Percentiles rank a stretch among this genome's conserved stretches.
Conservation (phyloP, 2,329 filamentous ascomycete genomes). For the Tympanopsis confertula region DNA sequence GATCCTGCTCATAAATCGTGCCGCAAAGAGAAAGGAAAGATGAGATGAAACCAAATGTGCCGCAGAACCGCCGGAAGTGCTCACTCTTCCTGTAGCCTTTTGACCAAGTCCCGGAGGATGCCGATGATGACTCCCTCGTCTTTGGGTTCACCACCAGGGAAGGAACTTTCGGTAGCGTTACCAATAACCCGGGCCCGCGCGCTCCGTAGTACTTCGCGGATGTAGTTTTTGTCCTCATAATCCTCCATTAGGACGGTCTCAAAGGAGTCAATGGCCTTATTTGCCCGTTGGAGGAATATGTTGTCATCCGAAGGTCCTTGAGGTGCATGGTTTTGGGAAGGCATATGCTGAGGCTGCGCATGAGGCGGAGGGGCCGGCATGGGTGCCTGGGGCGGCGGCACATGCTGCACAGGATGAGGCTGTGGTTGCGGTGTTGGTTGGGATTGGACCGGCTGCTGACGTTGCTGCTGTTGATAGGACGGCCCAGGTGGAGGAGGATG, state of each 20-base stretch:
- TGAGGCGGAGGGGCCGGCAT: too few species aligned
- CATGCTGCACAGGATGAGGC: not conserved
- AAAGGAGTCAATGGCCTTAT: conserved; percentile 29
- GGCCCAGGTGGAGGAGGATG: not conserved
- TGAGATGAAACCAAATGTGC: too few species aligned
- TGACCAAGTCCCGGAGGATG: conserved; percentile 23
- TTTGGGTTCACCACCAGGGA: conserved; percentile 26
- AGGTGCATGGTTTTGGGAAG: not conserved
- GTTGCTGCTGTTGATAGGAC: not conserved
- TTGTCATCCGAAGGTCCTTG: not conserved
- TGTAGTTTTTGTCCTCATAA: conserved; percentile 29
- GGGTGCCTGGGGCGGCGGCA: too few species aligned
- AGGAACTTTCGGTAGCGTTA: conserved; percentile 23
- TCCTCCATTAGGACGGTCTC: conserved; percentile 28
- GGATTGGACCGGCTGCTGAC: too few species aligned
- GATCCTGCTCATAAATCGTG: too few species aligned
- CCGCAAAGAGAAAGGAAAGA: too few species aligned
- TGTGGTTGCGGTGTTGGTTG: not conserved
- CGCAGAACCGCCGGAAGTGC: too few species aligned
- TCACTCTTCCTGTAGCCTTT: conserved; percentile 13
- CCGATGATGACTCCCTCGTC: conserved; percentile 27
- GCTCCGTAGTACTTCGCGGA: conserved; percentile 26
- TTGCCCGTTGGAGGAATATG: conserved; percentile 24
- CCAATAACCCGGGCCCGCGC: conserved; percentile 25
- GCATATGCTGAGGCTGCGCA: not conserved